A percentile compares a stretch with the other conserved stretches of the same genome.
phyloP scores from a whole-genome alignment of 1,139 yeast species.

The Candida pseudocylindracea region DNA sequence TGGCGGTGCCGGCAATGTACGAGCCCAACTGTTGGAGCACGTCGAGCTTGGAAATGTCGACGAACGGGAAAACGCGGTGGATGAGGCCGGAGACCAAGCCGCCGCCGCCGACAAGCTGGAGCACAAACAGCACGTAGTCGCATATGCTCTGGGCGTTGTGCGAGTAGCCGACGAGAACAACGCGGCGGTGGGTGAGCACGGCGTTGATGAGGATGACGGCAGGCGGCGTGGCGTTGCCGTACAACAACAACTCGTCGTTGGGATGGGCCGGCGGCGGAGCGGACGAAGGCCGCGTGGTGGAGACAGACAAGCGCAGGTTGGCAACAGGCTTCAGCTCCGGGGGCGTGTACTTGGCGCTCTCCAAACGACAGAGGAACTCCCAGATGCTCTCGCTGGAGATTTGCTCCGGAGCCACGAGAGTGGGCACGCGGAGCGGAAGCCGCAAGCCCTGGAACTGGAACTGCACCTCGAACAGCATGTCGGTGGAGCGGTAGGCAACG shows the following conservation, averaged over 20 bases:
- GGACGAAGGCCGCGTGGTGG: constrained; percentile 6
- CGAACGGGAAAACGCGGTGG: constrained; percentile 34
- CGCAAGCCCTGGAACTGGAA: constrained; percentile 16
- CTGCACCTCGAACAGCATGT: constrained; percentile 19
- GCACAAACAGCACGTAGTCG: constrained; percentile 27
- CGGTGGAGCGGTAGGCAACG: constrained; percentile 6
- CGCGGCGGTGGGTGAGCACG: constrained; percentile 30
- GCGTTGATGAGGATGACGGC: constrained; percentile 30
- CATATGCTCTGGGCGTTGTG: constrained; percentile 31
- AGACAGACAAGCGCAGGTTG: not conserved
- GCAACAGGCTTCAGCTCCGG: too few relatives aligned
- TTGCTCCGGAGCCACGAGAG: constrained; percentile 9
- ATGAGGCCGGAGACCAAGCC: constrained; percentile 31
- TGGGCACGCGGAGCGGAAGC: constrained; percentile 14
- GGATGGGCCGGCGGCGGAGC: constrained; percentile 3
- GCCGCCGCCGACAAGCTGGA: constrained; percentile 34
- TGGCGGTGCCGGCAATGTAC: constrained; percentile 43
- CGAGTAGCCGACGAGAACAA: constrained; percentile 31
- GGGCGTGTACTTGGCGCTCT: constrained; percentile 8
- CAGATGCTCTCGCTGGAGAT: too few relatives aligned
- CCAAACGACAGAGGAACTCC: constrained; percentile 3
- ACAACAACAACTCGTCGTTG: constrained; percentile 21
- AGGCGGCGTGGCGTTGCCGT: constrained; percentile 38
- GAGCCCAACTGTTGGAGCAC: constrained; percentile 28
- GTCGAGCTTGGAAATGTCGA: constrained; percentile 39